phyloP scores from a whole-genome alignment of 129 eudicot genomes.

The Flaveria brownii region DNA sequence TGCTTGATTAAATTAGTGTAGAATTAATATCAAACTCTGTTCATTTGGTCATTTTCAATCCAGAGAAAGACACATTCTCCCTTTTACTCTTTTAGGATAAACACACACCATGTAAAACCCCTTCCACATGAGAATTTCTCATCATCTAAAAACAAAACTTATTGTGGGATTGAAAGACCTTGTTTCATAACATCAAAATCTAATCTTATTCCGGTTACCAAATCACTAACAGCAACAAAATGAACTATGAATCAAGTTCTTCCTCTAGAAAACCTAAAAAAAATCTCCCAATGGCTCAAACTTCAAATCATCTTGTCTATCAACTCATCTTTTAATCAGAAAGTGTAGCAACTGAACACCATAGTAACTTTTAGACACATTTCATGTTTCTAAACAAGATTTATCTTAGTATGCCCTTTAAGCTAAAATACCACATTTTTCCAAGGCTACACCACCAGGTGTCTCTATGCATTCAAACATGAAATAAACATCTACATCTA shows the following conservation, averaged over 20 bases:
- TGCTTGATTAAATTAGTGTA: neutral
- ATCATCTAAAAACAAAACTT: no score
- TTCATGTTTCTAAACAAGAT: conserved; percentile 12
- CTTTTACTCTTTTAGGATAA: no score
- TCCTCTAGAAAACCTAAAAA: neutral
- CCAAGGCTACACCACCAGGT: neutral
- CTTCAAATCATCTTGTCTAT: neutral
- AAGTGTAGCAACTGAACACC: no score
- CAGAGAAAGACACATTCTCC: no score
- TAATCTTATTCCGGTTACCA: neutral
- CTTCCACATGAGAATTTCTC: no score
- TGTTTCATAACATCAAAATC: conserved; percentile 4
- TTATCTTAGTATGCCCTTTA: neutral
- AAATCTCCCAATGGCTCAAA: neutral
- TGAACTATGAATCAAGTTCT: neutral
- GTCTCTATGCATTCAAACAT: neutral
- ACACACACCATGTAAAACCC: no score
- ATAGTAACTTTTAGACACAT: neutral
- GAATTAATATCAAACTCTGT: no score
- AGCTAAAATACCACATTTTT: conserved; percentile 11
- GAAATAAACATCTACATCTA: neutral
- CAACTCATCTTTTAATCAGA: neutral
- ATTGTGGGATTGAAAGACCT: neutral
- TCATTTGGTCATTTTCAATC: no score
- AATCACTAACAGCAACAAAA: neutral